Evolutionary conservation across 1,139 yeast genomes (phyloP), one percentile per base, ranked within the genome.

Genomic region (Blastobotrys raffinosifermentans): DNA sequence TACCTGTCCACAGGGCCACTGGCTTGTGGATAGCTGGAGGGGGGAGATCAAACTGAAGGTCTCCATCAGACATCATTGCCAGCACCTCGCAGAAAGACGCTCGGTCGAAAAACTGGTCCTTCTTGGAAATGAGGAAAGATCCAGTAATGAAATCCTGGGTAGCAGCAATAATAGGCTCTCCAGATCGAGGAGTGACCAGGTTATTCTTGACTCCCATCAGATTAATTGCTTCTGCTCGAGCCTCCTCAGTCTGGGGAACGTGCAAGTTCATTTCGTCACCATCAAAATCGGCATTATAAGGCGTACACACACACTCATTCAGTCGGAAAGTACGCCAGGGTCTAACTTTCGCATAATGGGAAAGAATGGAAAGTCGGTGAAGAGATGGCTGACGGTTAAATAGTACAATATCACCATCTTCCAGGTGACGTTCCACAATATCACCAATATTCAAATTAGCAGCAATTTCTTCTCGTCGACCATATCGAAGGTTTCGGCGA

Each of bases 221-320:
- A 54, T 85, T 85, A 61, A 91, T 86, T 13, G 98, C 98, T 63
- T 93, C 98, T 0, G 98, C 94, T 50, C 98, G 72, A 1, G 98
- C 98, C 63, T 93, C 99, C 63, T 93, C 98, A 0, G 98, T 91
- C 64, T 93, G 99, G 2, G 98, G 98, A 31, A 93, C 98, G 58
- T 93, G 99, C 58, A 93, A 70, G 61, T 93, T 93, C 99, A 93
- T 93, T 64, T 93, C 99, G 64, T 93, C 99, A 62, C 99, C 99
- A 63, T 93, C 99, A 58, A 93, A 93, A 74, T 93, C 99, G 29
- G 99, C 99, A 62, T 93, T 93, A 65, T 91, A 93, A 1, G 98
- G 98, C 0, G 98, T 91, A 69, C 99, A 93, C 11, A 91, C 98
- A 81, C 99, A 93, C 63, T 93, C 99, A 57, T 93, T 93, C 52